phyloP scores from a whole-genome alignment of 257 asterid genomes.

The Echium plantagineum region DNA sequence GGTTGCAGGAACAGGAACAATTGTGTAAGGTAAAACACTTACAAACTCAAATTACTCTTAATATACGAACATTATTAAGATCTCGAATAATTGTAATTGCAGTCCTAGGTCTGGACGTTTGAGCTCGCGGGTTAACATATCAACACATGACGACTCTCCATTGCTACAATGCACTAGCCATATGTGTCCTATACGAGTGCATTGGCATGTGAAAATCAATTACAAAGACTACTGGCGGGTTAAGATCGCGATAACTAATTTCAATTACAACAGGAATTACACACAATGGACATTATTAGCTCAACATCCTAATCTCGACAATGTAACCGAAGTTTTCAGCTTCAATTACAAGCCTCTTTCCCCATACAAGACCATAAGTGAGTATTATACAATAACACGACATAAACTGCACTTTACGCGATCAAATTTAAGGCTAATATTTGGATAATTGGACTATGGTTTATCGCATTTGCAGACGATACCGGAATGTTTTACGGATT shows the following conservation, averaged over 20 bases:
- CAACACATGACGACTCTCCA: slow-evolving; percentile 5
- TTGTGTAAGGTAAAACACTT: slow-evolving; percentile 17
- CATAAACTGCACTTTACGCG: not conserved
- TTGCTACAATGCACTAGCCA: slow-evolving; percentile 29
- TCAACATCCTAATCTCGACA: slow-evolving; percentile 38
- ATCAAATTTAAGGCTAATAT: not conserved
- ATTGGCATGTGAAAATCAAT: slow-evolving; percentile 41
- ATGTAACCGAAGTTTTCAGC: slow-evolving; percentile 33
- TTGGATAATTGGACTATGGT: not conserved
- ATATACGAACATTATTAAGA: not conserved
- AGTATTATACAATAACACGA: slow-evolving; percentile 6
- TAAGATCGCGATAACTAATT: slow-evolving; percentile 31
- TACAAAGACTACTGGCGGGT: slow-evolving; percentile 42
- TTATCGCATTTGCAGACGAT: slow-evolving; percentile 26
- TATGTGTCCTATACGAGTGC: slow-evolving; percentile 46
- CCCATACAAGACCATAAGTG: slow-evolving; percentile 27
- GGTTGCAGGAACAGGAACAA: slow-evolving; percentile 24
- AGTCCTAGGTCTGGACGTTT: not conserved
- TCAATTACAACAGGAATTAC: slow-evolving; percentile 35
- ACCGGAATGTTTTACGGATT: slow-evolving; percentile 40
- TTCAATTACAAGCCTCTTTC: slow-evolving; percentile 29
- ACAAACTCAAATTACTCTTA: not conserved
- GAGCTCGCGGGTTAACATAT: not conserved
- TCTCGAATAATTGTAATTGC: not conserved
- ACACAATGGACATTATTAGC: slow-evolving; percentile 37